These are phyloP conservation scores for Escovopsis sp. DNA, from an alignment of 2,329 filamentous ascomycete genomes.

Conservation along the genomic window DNA sequence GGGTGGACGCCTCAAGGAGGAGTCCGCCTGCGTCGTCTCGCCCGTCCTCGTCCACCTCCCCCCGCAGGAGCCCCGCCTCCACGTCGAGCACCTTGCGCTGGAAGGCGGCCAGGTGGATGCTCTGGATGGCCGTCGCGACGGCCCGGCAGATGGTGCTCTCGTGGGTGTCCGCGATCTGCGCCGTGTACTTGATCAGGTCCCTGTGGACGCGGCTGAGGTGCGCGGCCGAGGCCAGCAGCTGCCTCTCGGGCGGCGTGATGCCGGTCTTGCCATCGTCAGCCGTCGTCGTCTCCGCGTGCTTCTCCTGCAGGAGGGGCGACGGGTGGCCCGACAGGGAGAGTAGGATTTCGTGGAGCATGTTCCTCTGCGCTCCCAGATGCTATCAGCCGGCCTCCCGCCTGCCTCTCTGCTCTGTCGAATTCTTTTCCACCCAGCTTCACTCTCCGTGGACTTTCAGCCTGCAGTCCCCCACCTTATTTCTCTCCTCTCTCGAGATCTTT, in stretches of 20 bases:
- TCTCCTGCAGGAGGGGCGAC: slow-evolving; percentile 62
- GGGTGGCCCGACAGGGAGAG: slow-evolving; percentile 89
- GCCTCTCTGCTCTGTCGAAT: no score
- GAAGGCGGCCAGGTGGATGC: slow-evolving; percentile 63
- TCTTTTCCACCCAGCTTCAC: no score
- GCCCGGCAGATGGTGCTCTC: slow-evolving; percentile 74
- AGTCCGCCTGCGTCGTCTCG: slow-evolving; percentile 72
- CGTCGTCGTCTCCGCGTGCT: slow-evolving; percentile 29
- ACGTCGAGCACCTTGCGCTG: slow-evolving; percentile 74
- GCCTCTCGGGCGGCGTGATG: slow-evolving; percentile 65
- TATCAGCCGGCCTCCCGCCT: not conserved
- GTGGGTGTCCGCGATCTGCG: slow-evolving; percentile 54
- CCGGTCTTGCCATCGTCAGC: slow-evolving; percentile 22
- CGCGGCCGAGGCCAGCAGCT: slow-evolving; percentile 62
- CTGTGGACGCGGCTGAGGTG: slow-evolving; percentile 67
- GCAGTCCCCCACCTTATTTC: no score
- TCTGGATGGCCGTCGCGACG: slow-evolving; percentile 62
- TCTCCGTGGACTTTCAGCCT: no score
- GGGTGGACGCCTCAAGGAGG: slow-evolving; percentile 56
- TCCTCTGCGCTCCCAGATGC: no score
- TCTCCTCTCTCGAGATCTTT: no score
- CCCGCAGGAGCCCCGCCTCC: slow-evolving; percentile 59
- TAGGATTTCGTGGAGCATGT: slow-evolving; percentile 98
- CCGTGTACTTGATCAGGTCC: slow-evolving; percentile 50
- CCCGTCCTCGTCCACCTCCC: slow-evolving; percentile 67